phyloP scores from a whole-genome alignment of 2,329 filamentous ascomycete genomes.

The Uncinocarpus reesii region DNA sequence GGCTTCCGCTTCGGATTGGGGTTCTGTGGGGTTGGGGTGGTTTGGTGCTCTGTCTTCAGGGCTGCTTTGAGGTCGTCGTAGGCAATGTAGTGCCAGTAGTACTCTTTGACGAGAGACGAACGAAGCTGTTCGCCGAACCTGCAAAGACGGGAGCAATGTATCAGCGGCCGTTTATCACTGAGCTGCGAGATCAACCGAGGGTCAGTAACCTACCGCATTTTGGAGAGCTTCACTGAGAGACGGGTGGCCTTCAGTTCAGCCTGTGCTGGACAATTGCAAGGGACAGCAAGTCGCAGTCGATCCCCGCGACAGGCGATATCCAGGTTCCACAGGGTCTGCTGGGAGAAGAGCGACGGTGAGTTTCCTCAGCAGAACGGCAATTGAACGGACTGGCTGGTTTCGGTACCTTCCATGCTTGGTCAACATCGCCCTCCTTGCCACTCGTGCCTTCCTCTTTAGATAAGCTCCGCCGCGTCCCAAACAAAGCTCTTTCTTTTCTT shows the following conservation, averaged over 20 bases:
- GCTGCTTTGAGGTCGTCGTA: conserved; percentile 88
- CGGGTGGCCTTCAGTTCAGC: no score
- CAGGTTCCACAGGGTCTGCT: neutral
- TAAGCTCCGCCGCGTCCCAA: neutral
- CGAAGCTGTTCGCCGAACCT: conserved; percentile 95
- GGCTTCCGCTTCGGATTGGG: conserved; percentile 46
- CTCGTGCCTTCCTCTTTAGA: conserved; percentile 4
- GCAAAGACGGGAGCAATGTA: neutral
- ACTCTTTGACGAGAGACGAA: conserved; percentile 91
- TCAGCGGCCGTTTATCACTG: neutral
- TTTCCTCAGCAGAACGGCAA: neutral
- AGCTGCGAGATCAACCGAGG: neutral
- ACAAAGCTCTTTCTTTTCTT: conserved; percentile 1
- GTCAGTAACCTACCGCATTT: conserved; percentile 7
- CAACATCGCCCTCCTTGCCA: neutral
- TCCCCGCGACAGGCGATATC: neutral
- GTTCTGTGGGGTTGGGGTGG: conserved; percentile 38
- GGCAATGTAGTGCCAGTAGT: conserved; percentile 96
- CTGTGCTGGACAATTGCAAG: no score
- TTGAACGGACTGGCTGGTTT: neutral
- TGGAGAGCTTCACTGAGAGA: no score
- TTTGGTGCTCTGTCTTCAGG: conserved; percentile 62
- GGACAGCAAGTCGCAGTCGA: neutral
- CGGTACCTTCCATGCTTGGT: neutral
- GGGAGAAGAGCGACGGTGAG: neutral